phyloP scores from a whole-genome alignment of 2,329 filamentous ascomycete species.

The Penicillium sp. region DNA sequence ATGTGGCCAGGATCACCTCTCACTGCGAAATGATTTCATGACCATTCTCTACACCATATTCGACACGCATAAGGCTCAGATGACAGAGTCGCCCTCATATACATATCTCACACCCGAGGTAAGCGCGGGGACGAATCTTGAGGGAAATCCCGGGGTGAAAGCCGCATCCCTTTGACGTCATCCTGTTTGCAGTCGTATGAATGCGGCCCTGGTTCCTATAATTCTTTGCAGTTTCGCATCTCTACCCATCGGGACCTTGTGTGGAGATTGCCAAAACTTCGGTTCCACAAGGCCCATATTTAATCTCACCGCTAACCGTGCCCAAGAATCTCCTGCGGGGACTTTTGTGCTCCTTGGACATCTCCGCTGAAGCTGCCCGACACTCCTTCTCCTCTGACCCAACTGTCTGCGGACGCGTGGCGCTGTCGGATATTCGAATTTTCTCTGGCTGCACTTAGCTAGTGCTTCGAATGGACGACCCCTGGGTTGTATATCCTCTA shows the following conservation, averaged over 20 bases:
- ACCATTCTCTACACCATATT: not conserved
- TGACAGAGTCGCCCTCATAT: not conserved
- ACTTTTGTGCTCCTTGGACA: not conserved
- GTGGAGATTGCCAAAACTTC: not conserved
- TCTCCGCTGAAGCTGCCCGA: constrained; percentile 12
- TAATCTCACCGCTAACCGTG: not conserved
- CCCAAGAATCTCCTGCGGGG: not conserved
- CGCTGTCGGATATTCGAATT: not conserved
- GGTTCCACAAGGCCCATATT: constrained; percentile 4
- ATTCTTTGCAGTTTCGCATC: not conserved
- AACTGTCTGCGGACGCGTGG: constrained; percentile 11
- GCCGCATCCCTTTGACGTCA: constrained; percentile 16
- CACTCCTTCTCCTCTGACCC: not conserved
- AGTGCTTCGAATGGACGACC: not conserved
- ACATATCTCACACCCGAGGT: not conserved
- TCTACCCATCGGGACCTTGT: not conserved
- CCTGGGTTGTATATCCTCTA: not conserved
- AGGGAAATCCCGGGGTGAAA: constrained; percentile 7
- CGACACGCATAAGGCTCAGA: not conserved
- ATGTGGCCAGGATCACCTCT: not conserved
- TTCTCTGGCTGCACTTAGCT: not conserved
- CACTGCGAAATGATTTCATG: not conserved
- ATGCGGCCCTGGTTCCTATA: not conserved
- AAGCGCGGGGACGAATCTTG: constrained; percentile 6
- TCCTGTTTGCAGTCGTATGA: constrained; percentile 2